Percentiles rank a stretch among this genome's conserved stretches.
phyloP scores from a whole-genome alignment of 768 basidiomycete species.

The Phylloporus scabripes region DNA sequence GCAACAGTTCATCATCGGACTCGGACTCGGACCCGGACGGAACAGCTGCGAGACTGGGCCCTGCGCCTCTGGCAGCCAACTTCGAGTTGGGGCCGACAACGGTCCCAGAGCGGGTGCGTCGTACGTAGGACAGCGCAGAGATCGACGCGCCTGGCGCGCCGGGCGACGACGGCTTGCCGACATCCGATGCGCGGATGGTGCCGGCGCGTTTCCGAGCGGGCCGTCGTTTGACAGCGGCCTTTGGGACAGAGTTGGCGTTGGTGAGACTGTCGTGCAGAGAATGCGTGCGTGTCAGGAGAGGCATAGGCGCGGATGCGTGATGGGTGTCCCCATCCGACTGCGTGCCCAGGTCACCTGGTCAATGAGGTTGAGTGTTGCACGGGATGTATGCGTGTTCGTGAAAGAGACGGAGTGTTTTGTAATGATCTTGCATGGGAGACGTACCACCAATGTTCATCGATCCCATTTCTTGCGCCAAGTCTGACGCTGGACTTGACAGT shows the following conservation, averaged over 20 bases:
- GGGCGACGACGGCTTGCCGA: conserved; percentile 11
- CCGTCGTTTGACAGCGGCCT: conserved; percentile 7
- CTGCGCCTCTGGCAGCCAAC: conserved; percentile 7
- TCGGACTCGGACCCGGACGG: conserved; percentile 10
- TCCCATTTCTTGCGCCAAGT: conserved; percentile 17
- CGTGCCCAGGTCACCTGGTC: conserved; percentile 11
- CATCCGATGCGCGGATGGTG: conserved; percentile 49
- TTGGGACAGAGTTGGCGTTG: conserved; percentile 3
- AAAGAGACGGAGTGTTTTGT: neutral
- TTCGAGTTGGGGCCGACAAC: conserved; percentile 32
- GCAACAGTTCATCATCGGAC: conserved; percentile 23
- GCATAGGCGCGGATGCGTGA: neutral
- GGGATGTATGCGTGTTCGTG: neutral
- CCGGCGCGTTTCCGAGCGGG: conserved; percentile 39
- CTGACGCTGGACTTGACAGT: conserved; percentile 17
- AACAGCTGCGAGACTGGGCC: neutral
- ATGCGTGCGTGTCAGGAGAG: conserved; percentile 13
- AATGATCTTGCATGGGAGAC: conserved; percentile 5
- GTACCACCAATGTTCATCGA: conserved; percentile 27
- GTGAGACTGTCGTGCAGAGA: conserved; percentile 18
- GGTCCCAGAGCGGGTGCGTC: conserved; percentile 48
- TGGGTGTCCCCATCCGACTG: conserved; percentile 9
- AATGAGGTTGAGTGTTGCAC: neutral
- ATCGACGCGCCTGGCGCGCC: neutral
- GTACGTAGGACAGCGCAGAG: conserved; percentile 17